Base-by-base conservation (phyloP, 179 eudicot genomes). In the Corrigiola litoralis region DNA sequence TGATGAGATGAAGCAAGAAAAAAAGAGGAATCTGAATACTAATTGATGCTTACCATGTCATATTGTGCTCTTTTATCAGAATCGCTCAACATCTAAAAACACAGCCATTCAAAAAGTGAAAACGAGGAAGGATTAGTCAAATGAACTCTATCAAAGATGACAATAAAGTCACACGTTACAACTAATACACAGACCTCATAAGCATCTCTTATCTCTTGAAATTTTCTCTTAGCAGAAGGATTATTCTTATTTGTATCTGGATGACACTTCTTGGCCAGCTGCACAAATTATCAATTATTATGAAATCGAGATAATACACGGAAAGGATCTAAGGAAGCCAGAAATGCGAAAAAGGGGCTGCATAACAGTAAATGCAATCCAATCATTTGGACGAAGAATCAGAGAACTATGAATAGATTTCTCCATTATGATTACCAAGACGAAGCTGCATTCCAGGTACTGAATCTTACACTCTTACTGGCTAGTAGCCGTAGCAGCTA, bases 191-290 rank as follows among this genome's bases (percentile, higher is more conserved):
- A 67, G 62, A 92, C 98, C 96, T 92, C 98, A 58, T 92, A 92
- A 41, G 96, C 98, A 70, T 92, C 96, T 79, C 92, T 89, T 72
- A 92, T 85, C 83, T 92, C 95, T 79, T 83, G 96, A 84, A 92
- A 92, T 73, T 87, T 89, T 66, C 88, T 82, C 84, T 87, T 89
- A 29, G 95, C 95, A 12, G 87, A 72, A 67, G 92, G 88, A 80
- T 77, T 85, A 46, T 73, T 90, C 75, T 81, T 85, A 66, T 89
- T 92, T 46, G 88, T 85, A 74, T 92, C 98, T 33, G 98, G 98
- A 76, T 92, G 98, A 60, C 82, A 81, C 79, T 87, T 92, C 82
- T 87, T 89, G 16, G 96, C 98, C 71, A 89, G 85, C 98, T 90
- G 84, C 77, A 75, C 14, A 38, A 42, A 58, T 42, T 29, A 49